phyloP scores from a whole-genome alignment of 305 asterid species.

The Ajuga reptans region DNA sequence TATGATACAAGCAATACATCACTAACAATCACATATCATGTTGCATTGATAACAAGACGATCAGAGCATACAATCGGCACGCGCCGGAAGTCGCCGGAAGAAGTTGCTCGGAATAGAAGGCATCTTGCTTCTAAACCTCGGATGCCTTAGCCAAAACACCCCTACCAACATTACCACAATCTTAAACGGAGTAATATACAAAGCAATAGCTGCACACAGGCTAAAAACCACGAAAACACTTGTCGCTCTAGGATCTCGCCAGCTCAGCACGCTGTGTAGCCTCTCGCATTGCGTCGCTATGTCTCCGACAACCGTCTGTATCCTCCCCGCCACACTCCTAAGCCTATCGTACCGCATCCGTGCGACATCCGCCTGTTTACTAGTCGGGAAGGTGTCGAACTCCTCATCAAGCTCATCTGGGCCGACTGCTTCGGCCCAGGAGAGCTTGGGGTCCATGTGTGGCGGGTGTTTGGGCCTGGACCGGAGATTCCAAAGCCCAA shows the following conservation, averaged over 20 bases:
- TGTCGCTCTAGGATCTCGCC: conserved; percentile 72
- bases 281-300: conserved; percentile 67
- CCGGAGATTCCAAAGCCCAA: conserved; percentile 44
- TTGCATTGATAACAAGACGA: not conserved
- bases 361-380: conserved; percentile 22
- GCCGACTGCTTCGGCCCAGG: conserved; percentile 47
- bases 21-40: too few species aligned
- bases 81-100: conserved; percentile 52
- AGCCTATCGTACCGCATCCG: conserved; percentile 49
- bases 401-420: conserved; percentile 52
- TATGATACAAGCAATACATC: too few species aligned
- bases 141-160: conserved; percentile 50
- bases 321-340: conserved; percentile 45
- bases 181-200: conserved; percentile 58
- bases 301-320: conserved; percentile 56
- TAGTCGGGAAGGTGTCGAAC: conserved; percentile 52
- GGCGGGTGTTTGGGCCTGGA: conserved; percentile 43
- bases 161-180: conserved; percentile 47
- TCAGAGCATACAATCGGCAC: conserved; percentile 51
- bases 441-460: conserved; percentile 49
- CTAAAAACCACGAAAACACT: conserved; percentile 38
- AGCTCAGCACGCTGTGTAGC: conserved; percentile 42
- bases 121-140: conserved; percentile 49
- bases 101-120: conserved; percentile 51
- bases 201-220: conserved; percentile 40